Evolutionary conservation across 495 filamentous ascomycete species (phyloP).

Genomic region (Chaetomium cochliodes): DNA sequence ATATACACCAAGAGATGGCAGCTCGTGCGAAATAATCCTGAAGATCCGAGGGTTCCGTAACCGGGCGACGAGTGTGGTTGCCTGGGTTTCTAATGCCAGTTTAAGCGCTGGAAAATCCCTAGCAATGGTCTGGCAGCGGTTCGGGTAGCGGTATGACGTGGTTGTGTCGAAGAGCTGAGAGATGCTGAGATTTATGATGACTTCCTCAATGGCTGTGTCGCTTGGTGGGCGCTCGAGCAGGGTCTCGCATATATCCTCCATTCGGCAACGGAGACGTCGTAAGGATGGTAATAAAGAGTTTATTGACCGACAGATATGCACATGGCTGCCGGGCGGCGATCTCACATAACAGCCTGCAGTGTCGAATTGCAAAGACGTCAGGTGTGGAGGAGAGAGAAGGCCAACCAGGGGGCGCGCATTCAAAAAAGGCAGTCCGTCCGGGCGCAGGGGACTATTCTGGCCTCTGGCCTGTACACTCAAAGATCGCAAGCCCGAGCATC

Average conservation of each 20-base stretch:
- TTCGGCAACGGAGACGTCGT: slow-evolving; percentile 15
- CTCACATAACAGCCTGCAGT: slow-evolving; percentile 3
- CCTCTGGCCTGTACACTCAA: background rate
- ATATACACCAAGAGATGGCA: slow-evolving; percentile 3
- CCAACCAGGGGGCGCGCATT: background rate
- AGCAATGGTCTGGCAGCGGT: background rate
- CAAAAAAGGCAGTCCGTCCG: background rate
- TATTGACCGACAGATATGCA: slow-evolving; percentile 14
- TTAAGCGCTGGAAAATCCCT: background rate
- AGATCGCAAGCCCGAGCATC: background rate
- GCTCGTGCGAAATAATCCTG: slow-evolving; percentile 10
- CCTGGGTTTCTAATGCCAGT: background rate
- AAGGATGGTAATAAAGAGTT: slow-evolving; percentile 6
- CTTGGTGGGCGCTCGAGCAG: background rate
- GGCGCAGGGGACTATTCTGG: background rate
- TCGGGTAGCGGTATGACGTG: background rate
- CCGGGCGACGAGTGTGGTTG: background rate
- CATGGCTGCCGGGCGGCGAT: no score
- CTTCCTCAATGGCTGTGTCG: slow-evolving; percentile 6
- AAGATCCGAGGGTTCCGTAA: background rate
- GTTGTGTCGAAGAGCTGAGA: background rate
- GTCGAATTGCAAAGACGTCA: slow-evolving; percentile 12
- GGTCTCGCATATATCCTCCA: slow-evolving; percentile 2
- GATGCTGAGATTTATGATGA: slow-evolving; percentile 14
- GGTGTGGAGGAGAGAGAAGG: slow-evolving; percentile 1